Conservation (phyloP, 1,284 basidiomycete species). For the Meira miltonrushii region DNA sequence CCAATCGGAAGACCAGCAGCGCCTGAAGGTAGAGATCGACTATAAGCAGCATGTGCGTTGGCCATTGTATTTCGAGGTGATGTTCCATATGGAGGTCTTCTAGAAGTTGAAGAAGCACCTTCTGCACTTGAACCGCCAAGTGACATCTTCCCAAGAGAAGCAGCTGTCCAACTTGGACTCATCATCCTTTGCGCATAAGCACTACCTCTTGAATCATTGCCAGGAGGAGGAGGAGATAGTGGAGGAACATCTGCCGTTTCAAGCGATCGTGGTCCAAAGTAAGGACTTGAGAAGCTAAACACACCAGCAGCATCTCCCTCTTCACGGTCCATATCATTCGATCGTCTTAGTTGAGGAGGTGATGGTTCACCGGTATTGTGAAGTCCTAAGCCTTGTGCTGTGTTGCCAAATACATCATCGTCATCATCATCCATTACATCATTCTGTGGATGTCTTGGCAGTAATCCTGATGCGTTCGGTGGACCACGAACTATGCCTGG, state of each 20-base stretch:
- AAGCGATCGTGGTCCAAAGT: constrained; percentile 27
- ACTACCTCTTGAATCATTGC: background rate
- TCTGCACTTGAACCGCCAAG: constrained; percentile 25
- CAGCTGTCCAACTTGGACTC: constrained; percentile 36
- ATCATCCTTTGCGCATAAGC: constrained; percentile 16
- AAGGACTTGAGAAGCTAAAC: constrained; percentile 43
- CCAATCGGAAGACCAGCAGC: background rate
- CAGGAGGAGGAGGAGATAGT: constrained; percentile 6
- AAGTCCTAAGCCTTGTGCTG: constrained; percentile 10
- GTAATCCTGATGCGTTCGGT: constrained; percentile 21
- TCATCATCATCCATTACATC: constrained; percentile 22
- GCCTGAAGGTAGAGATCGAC: constrained; percentile 12
- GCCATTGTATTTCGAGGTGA: background rate
- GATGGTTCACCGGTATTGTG: constrained; percentile 3
- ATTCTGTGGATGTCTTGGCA: constrained; percentile 4
- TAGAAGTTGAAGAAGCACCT: constrained; percentile 5
- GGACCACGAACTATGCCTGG: constrained; percentile 9
- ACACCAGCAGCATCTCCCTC: constrained; percentile 34
- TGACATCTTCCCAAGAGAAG: constrained; percentile 30
- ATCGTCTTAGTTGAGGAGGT: constrained; percentile 7
- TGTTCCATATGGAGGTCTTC: background rate
- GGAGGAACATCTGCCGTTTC: constrained; percentile 10
- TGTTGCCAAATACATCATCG: constrained; percentile 26
- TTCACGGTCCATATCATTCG: constrained; percentile 20
- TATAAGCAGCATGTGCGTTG: constrained; percentile 1